phyloP scores from a whole-genome alignment of 805 yeast species.

The Candida caryicola region DNA sequence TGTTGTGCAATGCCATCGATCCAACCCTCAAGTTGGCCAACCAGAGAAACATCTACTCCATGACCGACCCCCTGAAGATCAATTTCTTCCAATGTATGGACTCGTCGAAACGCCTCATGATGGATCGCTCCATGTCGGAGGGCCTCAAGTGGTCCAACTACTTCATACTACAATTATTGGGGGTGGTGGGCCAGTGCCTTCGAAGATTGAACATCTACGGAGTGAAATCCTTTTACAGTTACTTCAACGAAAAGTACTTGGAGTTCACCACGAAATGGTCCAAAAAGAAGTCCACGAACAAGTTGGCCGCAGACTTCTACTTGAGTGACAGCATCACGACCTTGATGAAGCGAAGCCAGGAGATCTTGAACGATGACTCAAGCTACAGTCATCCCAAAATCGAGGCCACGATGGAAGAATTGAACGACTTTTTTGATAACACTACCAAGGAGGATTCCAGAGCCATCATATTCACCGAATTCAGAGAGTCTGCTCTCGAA shows the following conservation, averaged over 20 bases:
- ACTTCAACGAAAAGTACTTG: slow-evolving; percentile 55
- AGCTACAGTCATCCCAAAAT: slow-evolving; percentile 73
- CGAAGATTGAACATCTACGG: slow-evolving; percentile 79
- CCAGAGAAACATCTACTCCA: slow-evolving; percentile 58
- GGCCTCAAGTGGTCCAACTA: slow-evolving; percentile 73
- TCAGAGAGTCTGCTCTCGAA: slow-evolving; percentile 86
- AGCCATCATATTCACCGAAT: slow-evolving; percentile 85
- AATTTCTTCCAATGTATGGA: slow-evolving; percentile 72
- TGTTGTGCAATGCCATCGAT: slow-evolving; percentile 58
- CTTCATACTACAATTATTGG: slow-evolving; percentile 59
- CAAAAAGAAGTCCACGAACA: slow-evolving; percentile 58
- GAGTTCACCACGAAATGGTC: slow-evolving; percentile 59
- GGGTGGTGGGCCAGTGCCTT: slow-evolving; percentile 69
- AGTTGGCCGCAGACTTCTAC: slow-evolving; percentile 60
- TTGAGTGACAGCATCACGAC: slow-evolving; percentile 46
- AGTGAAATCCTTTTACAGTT: slow-evolving; percentile 66
- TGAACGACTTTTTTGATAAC: slow-evolving; percentile 51
- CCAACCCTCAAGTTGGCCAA: slow-evolving; percentile 67
- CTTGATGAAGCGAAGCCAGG: slow-evolving; percentile 46
- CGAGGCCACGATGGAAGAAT: slow-evolving; percentile 53
- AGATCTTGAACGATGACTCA: slow-evolving; percentile 32
- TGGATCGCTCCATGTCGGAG: slow-evolving; percentile 56
- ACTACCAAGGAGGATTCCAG: slow-evolving; percentile 51
- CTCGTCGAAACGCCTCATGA: slow-evolving; percentile 55
- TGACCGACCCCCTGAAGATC: slow-evolving; percentile 62